Percentiles rank a stretch among this genome's conserved stretches.
Conservation (phyloP, 2,329 filamentous ascomycete species). For the Daldinia sp. region DNA sequence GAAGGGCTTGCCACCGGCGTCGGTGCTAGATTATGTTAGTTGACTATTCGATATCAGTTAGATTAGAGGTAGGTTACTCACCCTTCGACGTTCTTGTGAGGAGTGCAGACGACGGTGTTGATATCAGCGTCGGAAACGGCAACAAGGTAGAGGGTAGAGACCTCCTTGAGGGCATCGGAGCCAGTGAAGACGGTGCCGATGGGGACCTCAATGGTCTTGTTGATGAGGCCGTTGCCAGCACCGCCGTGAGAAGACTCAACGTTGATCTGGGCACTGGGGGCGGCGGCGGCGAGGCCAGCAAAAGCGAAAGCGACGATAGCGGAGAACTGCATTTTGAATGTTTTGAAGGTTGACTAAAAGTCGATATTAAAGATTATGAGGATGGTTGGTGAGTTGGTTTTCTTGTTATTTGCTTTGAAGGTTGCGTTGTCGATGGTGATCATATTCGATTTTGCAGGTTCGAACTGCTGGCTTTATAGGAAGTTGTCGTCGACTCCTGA, state of each 20-base stretch:
- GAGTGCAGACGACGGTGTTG: slow-evolving; percentile 33
- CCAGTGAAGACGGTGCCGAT: slow-evolving; percentile 29
- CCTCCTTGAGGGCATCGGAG: slow-evolving; percentile 16
- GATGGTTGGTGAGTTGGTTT: slow-evolving; percentile 3
- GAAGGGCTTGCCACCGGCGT: slow-evolving; percentile 32
- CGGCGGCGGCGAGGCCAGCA: slow-evolving; percentile 26
- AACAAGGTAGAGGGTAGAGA: slow-evolving; percentile 41
- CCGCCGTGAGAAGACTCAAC: slow-evolving; percentile 37
- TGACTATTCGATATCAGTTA: neutral
- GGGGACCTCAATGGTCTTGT: slow-evolving; percentile 32
- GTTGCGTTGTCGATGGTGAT: slow-evolving; percentile 10
- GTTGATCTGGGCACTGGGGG: slow-evolving; percentile 18
- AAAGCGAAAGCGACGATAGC: slow-evolving; percentile 28
- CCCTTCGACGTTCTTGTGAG: slow-evolving; percentile 31
- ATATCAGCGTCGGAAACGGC: slow-evolving; percentile 6
- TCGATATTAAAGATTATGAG: slow-evolving; percentile 18
- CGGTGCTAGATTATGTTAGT: slow-evolving; percentile 26
- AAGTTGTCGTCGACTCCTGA: slow-evolving; percentile 11
- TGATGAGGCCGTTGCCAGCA: slow-evolving; percentile 29
- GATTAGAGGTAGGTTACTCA: slow-evolving; percentile 4
- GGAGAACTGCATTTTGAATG: slow-evolving; percentile 35
- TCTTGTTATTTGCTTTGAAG: slow-evolving; percentile 17
- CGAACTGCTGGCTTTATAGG: neutral
- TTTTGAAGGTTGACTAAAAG: slow-evolving; percentile 8
- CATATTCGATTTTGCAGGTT: slow-evolving; percentile 19